Percentiles rank a stretch among this genome's conserved stretches.
Evolutionary conservation across 2,329 filamentous ascomycete genomes (phyloP).

Genomic region (Aspergillus unguis): DNA sequence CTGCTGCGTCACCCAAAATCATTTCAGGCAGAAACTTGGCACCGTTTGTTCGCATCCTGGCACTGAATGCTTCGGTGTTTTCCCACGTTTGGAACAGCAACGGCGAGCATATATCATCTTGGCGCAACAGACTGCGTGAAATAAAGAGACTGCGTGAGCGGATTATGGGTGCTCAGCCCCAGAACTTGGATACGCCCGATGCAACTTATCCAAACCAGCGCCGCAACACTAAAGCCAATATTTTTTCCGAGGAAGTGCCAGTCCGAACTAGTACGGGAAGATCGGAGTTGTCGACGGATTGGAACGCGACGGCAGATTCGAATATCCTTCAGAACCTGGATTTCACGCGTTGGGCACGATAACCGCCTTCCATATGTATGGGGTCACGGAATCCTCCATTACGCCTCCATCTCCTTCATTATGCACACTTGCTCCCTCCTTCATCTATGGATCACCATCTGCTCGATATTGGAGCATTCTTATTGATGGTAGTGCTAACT

Average conservation of each 20-base stretch:
- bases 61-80: conserved; percentile 91
- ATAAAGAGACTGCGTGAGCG: conserved; percentile 76
- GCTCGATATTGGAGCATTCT: background rate
- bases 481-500: background rate
- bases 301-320: conserved; percentile 36
- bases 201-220: conserved; percentile 32
- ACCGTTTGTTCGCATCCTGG: conserved; percentile 79
- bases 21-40: conserved; percentile 79
- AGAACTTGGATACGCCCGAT: conserved; percentile 29
- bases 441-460: too few relatives aligned
- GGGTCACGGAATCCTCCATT: background rate
- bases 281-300: conserved; percentile 36
- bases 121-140: conserved; percentile 80
- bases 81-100: conserved; percentile 77
- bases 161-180: conserved; percentile 29
- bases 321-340: conserved; percentile 41
- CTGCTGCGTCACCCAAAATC: conserved; percentile 84
- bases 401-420: background rate
- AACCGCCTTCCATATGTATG: conserved; percentile 1
- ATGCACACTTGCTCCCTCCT: background rate
- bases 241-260: conserved; percentile 35
- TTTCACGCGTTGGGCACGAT: conserved; percentile 44
- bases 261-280: conserved; percentile 30
- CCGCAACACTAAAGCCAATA: conserved; percentile 39
- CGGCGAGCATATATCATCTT: conserved; percentile 81